phyloP scores from a whole-genome alignment of 768 basidiomycete species.

The Termitomyces sp. region DNA sequence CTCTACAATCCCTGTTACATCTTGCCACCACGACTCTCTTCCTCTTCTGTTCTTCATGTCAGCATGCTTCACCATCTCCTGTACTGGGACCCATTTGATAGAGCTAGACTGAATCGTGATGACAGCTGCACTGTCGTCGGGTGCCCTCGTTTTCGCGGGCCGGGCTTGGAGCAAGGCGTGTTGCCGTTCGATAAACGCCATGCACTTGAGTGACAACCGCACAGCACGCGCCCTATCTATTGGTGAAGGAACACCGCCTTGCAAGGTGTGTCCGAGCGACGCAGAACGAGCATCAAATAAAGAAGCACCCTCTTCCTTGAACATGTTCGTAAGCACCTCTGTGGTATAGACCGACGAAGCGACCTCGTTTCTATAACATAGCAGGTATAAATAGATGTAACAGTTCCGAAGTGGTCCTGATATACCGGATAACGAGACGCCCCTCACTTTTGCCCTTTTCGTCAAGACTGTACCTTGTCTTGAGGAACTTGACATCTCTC shows the following conservation, averaged over 20 bases:
- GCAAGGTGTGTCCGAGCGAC: conserved; percentile 96
- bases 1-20: conserved; percentile 68
- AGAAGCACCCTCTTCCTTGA: conserved; percentile 86
- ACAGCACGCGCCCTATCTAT: conserved; percentile 89
- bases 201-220: conserved; percentile 86
- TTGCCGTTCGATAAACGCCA: conserved; percentile 89
- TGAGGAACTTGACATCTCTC: conserved; percentile 84
- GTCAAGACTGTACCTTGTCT: conserved; percentile 79
- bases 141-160: conserved; percentile 47
- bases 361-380: conserved; percentile 63
- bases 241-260: conserved; percentile 94
- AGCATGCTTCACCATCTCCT: conserved; percentile 78
- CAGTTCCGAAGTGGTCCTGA: conserved; percentile 1
- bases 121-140: conserved; percentile 70
- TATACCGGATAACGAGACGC: conserved; percentile 85
- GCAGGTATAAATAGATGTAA: background rate
- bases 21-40: conserved; percentile 74
- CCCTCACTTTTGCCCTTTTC: conserved; percentile 89
- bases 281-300: conserved; percentile 96
- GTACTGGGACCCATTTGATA: conserved; percentile 79
- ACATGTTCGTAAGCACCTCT: conserved; percentile 86
- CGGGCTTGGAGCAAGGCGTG: conserved; percentile 50
- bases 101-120: conserved; percentile 87
- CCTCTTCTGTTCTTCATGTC: conserved; percentile 90
- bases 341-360: conserved; percentile 89